phyloP scores from a whole-genome alignment of 768 basidiomycete species.

The Lyophyllum atratum region DNA sequence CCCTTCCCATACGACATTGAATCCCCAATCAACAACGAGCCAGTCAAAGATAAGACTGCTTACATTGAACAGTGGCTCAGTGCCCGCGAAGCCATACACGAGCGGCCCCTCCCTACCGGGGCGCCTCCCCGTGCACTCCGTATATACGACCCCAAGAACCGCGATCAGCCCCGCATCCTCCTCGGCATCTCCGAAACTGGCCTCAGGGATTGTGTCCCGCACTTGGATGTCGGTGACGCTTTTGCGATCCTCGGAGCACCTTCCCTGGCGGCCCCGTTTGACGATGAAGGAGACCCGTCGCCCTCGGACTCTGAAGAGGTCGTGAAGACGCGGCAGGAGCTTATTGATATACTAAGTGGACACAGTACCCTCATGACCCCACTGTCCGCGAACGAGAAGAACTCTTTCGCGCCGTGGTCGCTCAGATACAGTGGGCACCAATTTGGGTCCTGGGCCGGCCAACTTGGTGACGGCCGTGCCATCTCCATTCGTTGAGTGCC shows the following conservation, averaged over 20 bases:
- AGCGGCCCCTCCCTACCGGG: conserved; percentile 16
- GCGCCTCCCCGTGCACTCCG: conserved; percentile 36
- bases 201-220: conserved; percentile 76
- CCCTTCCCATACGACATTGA: conserved; percentile 82
- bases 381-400: conserved; percentile 10
- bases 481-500: conserved; percentile 66
- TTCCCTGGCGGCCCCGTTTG: conserved; percentile 43
- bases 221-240: conserved; percentile 86
- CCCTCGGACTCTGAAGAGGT: conserved; percentile 35
- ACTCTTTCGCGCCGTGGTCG: conserved; percentile 77
- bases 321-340: conserved; percentile 58
- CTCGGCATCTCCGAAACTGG: conserved; percentile 73
- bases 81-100: conserved; percentile 58
- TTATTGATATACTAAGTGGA: conserved; percentile 83
- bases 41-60: conserved; percentile 51
- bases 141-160: conserved; percentile 49
- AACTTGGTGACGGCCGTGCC: conserved; percentile 94
- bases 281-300: conserved; percentile 32
- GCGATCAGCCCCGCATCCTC: conserved; percentile 58
- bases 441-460: conserved; percentile 89
- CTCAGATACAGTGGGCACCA: conserved; percentile 91
- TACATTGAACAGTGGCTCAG: conserved; percentile 81
- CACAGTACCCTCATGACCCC: conserved; percentile 65
- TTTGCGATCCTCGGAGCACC: conserved; percentile 67
- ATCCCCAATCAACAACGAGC: conserved; percentile 46